Percentiles rank a stretch among this genome's conserved stretches.
phyloP scores from a whole-genome alignment of 805 yeast species.

The Cyberlindnera saturnus region DNA sequence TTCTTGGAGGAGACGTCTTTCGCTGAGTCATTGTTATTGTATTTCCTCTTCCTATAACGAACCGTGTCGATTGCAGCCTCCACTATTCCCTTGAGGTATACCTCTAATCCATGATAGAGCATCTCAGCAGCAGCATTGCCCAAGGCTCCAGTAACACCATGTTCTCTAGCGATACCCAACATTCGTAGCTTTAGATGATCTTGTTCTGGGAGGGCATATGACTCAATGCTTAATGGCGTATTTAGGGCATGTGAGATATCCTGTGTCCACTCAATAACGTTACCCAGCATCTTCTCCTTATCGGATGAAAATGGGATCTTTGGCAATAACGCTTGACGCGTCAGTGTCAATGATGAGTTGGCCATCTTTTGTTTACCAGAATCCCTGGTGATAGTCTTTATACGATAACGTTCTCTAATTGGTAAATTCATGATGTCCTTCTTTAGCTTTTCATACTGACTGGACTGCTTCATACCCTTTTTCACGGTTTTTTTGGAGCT shows the following conservation, averaged over 20 bases:
- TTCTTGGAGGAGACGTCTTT: constrained; percentile 5
- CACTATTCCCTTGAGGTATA: constrained; percentile 66
- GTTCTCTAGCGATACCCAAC: constrained; percentile 80
- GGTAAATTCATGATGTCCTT: constrained; percentile 84
- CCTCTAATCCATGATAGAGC: constrained; percentile 73
- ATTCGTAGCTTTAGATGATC: constrained; percentile 63
- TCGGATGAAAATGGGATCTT: constrained; percentile 67
- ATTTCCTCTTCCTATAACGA: constrained; percentile 48
- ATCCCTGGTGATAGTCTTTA: constrained; percentile 77
- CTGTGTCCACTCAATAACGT: constrained; percentile 81
- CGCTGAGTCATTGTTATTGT: constrained; percentile 9
- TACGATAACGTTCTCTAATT: constrained; percentile 74
- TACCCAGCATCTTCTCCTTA: constrained; percentile 26
- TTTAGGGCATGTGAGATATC: constrained; percentile 84
- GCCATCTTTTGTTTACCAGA: constrained; percentile 73
- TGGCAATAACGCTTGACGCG: constrained; percentile 57
- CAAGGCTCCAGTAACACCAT: constrained; percentile 81
- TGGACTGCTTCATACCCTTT: constrained; percentile 45
- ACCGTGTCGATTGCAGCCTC: constrained; percentile 72
- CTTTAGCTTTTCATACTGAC: constrained; percentile 78
- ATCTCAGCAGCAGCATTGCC: constrained; percentile 75
- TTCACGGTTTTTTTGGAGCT: constrained; percentile 37
- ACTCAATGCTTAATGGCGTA: constrained; percentile 72
- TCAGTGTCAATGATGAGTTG: constrained; percentile 60
- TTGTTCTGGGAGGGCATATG: constrained; percentile 76